Evolutionary conservation across 306 rosid species (phyloP), one percentile per base, ranked within the genome.

Genomic region (Styphnolobium japonicum): DNA sequence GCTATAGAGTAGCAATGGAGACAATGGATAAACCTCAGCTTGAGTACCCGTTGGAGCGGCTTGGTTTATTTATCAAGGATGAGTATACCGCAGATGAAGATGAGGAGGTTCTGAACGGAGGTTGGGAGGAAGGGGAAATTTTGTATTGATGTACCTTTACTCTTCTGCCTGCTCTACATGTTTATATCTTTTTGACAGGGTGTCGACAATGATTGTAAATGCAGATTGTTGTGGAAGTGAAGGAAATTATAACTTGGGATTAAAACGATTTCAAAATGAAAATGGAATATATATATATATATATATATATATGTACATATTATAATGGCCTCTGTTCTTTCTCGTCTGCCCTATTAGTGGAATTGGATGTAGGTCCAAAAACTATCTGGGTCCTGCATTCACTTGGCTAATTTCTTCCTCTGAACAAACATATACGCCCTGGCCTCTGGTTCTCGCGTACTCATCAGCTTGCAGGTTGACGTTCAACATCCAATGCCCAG

Each of bases 21-120:
- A 65, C 58, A 19, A 48, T 51, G 66, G 82, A 80, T 65, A 67
- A 58, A 77, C 80, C 88, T 67, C 80, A 73, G 61, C 43, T 81
- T 14, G 86, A 79, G 60, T 78, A 76, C 39, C 94, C 92, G 2
- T 78, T 95, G 84, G 93, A 91, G 92, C 88, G 82, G 78, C 87
- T 95, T 5, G 99, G 99, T 51, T 77, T 95, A 67, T 93, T 88
- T 57, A 79, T 91, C 27, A 95, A 93, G 82, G 89, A 86, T n/a
- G 98, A 91, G 15, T 82, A 64, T 40, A 31, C 67, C 2, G 89
- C 72, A 12, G 88, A 85, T 1, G 92, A 87, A 10, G 92, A 86
- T 19, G 97, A 92, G 43, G 93, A 84, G 80, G 48, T 78, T 56
- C 66, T 60, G 58, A 86, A 62, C 31, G 82, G 18, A 22, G 84